Conservation (phyloP, 257 asterid genomes). For the Voacanga thouarsii region DNA sequence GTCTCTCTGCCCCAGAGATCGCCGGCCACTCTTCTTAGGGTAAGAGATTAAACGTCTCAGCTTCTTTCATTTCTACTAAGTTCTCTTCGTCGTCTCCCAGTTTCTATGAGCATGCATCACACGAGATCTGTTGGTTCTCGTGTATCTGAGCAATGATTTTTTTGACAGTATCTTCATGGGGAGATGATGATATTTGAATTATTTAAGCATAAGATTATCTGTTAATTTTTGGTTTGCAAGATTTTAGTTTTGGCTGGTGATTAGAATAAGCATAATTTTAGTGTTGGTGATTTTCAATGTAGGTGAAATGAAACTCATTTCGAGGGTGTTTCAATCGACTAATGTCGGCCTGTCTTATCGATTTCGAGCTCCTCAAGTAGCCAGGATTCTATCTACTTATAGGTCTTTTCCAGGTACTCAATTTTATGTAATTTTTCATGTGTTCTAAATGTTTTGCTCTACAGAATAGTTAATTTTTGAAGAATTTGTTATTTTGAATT, state of each 20-base stretch:
- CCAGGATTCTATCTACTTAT: constrained; percentile 41
- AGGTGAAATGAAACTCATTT: constrained; percentile 49
- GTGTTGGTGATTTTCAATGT: neutral
- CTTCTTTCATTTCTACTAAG: neutral
- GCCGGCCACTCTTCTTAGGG: too few relatives aligned
- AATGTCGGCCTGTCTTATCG: constrained; percentile 37
- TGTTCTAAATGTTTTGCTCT: neutral
- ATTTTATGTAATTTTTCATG: neutral
- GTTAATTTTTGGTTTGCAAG: neutral
- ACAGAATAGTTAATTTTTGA: neutral
- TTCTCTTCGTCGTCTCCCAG: neutral
- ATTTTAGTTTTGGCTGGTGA: neutral
- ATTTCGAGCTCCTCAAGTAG: constrained; percentile 23
- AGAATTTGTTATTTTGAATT: neutral
- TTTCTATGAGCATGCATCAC: neutral
- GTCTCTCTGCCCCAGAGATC: neutral
- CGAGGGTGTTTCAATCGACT: constrained; percentile 34
- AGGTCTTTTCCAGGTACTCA: constrained; percentile 29
- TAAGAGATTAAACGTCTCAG: too few relatives aligned
- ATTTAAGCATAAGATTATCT: neutral
- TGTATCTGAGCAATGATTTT: neutral
- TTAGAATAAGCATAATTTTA: neutral
- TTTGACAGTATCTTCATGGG: too few relatives aligned
- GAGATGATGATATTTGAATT: neutral
- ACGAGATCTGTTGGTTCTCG: neutral